Conservation (phyloP, 306 rosid species). For the Benincasa hispida region DNA sequence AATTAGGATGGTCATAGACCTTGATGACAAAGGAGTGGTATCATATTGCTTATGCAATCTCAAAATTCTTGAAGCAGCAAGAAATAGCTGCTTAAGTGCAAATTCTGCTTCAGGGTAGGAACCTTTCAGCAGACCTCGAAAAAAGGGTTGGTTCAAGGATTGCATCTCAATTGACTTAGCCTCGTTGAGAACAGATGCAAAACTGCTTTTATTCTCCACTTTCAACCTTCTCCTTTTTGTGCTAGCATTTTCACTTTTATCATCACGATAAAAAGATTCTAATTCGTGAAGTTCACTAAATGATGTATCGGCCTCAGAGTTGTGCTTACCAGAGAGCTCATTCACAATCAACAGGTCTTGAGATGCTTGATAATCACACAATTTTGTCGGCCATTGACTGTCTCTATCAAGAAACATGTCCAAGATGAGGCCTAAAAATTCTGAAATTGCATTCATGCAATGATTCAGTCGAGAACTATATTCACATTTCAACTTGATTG, state of each 20-base stretch:
- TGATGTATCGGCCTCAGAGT: slow-evolving; percentile 20
- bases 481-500: slow-evolving; percentile 27
- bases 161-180: slow-evolving; percentile 32
- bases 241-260: slow-evolving; percentile 13
- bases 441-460: slow-evolving; percentile 31
- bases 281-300: slow-evolving; percentile 9
- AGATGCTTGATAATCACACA: slow-evolving; percentile 21
- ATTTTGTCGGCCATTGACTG: slow-evolving; percentile 21
- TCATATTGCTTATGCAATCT: slow-evolving; percentile 43
- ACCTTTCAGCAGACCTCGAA: slow-evolving; percentile 55
- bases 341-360: slow-evolving; percentile 16
- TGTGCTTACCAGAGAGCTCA: slow-evolving; percentile 2
- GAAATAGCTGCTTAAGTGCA: slow-evolving; percentile 58
- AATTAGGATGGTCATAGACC: slow-evolving; percentile 29
- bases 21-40: slow-evolving; percentile 28
- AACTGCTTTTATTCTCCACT: slow-evolving; percentile 22
- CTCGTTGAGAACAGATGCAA: slow-evolving; percentile 32
- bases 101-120: slow-evolving; percentile 43
- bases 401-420: slow-evolving; percentile 29
- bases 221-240: slow-evolving; percentile 16
- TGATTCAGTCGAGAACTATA: slow-evolving; percentile 29
- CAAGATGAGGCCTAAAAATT: slow-evolving; percentile 29
- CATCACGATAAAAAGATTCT: slow-evolving; percentile 21
- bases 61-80: slow-evolving; percentile 56
- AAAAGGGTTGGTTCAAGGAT: slow-evolving; percentile 36